Conservation (phyloP, 2,329 filamentous ascomycete species). For the Colletotrichum falcatum region DNA sequence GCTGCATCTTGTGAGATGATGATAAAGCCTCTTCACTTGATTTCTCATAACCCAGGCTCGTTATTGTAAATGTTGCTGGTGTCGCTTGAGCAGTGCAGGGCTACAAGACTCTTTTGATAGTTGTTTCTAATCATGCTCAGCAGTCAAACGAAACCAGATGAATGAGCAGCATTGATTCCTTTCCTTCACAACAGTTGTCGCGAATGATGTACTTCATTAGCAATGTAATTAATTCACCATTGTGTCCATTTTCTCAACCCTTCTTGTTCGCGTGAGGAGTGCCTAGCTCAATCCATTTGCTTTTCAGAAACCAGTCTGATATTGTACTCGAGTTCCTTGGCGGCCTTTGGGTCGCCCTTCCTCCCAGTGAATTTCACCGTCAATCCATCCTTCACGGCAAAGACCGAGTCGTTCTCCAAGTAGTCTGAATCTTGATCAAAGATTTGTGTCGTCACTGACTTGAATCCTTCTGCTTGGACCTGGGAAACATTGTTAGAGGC, state of each 20-base stretch:
- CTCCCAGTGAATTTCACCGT: conserved; percentile 56
- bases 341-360: conserved; percentile 58
- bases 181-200: not conserved
- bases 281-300: not conserved
- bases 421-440: conserved; percentile 77
- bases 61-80: too few relatives aligned
- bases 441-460: conserved; percentile 78
- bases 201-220: not conserved
- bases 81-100: too few relatives aligned
- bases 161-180: not conserved
- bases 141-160: too few relatives aligned
- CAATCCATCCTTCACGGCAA: conserved; percentile 66
- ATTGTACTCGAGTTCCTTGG: conserved; percentile 72
- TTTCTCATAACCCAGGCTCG: not conserved
- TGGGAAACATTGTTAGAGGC: conserved; percentile 21
- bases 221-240: too few relatives aligned
- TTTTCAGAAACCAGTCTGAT: conserved; percentile 50
- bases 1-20: not conserved
- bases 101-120: not conserved
- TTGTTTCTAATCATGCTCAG: not conserved
- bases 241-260: too few relatives aligned
- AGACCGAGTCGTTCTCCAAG: conserved; percentile 64
- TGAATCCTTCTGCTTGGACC: conserved; percentile 67
- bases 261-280: too few relatives aligned
- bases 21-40: not conserved